Conservation (phyloP, 768 basidiomycete species). For the Boletus edulis region DNA sequence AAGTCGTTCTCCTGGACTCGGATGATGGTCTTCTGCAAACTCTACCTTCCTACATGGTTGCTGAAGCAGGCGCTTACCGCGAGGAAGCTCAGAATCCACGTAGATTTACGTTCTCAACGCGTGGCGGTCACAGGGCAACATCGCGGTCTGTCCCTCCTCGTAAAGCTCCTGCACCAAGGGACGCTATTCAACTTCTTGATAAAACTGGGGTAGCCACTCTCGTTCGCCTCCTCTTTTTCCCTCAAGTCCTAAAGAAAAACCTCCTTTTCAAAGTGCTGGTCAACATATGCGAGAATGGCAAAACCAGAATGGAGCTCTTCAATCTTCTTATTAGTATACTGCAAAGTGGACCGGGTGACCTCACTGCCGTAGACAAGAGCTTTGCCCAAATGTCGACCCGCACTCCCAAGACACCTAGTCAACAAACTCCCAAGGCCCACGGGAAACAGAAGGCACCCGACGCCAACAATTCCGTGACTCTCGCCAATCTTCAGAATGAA, state of each 20-base stretch:
- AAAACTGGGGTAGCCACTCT: conserved; percentile 85
- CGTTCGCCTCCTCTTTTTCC: conserved; percentile 93
- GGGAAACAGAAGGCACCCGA: conserved; percentile 73
- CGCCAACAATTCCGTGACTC: conserved; percentile 45
- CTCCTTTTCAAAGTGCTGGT: conserved; percentile 86
- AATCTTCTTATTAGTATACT: conserved; percentile 91
- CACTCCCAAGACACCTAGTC: conserved; percentile 48
- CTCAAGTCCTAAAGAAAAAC: conserved; percentile 84
- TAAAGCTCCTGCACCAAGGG: conserved; percentile 62
- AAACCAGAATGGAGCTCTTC: conserved; percentile 89
- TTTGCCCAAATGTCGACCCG: conserved; percentile 89
- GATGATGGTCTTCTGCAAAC: conserved; percentile 82
- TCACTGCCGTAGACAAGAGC: conserved; percentile 88
- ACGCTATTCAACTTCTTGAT: conserved; percentile 92
- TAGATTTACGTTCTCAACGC: conserved; percentile 31
- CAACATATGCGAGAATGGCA: conserved; percentile 93
- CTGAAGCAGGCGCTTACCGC: conserved; percentile 75
- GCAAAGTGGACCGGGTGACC: conserved; percentile 93
- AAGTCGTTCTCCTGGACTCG: conserved; percentile 87
- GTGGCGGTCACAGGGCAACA: conserved; percentile 24
- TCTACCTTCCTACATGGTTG: conserved; percentile 82
- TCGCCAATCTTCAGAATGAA: conserved; percentile 63
- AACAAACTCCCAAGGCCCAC: conserved; percentile 42
- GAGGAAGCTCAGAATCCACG: conserved; percentile 45
- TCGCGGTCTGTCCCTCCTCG: conserved; percentile 36